These are phyloP conservation scores for Huntiella omanensis DNA, from an alignment of 2,329 filamentous ascomycete genomes.

Conservation along the genomic window DNA sequence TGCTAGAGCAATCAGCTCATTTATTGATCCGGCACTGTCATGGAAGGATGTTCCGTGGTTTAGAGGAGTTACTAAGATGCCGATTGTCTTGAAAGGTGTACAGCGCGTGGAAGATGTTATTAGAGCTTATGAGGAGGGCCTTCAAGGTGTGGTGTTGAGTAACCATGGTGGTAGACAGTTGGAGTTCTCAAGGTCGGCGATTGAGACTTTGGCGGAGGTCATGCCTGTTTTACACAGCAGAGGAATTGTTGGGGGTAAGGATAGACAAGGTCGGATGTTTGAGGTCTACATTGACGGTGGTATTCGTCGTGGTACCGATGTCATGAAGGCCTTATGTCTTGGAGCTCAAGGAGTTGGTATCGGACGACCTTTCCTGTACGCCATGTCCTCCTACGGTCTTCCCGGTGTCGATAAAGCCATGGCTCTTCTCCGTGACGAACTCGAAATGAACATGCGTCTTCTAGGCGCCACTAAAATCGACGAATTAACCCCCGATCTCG, in stretches of 20 bases:
- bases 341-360: conserved; percentile 88
- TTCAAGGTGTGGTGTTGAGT: conserved; percentile 79
- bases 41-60: conserved; percentile 97
- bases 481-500: conserved; percentile 60
- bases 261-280: conserved; percentile 32
- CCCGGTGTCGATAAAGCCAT: conserved; percentile 81
- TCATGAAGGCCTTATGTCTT: conserved; percentile 85
- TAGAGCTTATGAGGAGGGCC: conserved; percentile 60
- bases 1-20: conserved; percentile 82
- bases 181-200: conserved; percentile 71
- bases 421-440: conserved; percentile 83
- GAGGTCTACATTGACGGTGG: conserved; percentile 89
- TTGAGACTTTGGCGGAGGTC: conserved; percentile 84
- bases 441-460: conserved; percentile 97
- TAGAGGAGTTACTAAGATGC: conserved; percentile 73
- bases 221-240: conserved; percentile 67
- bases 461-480: conserved; percentile 61
- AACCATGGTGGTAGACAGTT: conserved; percentile 94
- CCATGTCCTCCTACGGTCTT: conserved; percentile 83
- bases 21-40: conserved; percentile 84
- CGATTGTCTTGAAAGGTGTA: conserved; percentile 89
- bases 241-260: conserved; percentile 36
- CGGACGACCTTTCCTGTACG: conserved; percentile 83
- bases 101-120: conserved; percentile 92
- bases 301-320: conserved; percentile 75